These are phyloP conservation scores for Brasilioporus rufonigricans DNA, from an alignment of 768 basidiomycete species.

Conservation along the genomic window DNA sequence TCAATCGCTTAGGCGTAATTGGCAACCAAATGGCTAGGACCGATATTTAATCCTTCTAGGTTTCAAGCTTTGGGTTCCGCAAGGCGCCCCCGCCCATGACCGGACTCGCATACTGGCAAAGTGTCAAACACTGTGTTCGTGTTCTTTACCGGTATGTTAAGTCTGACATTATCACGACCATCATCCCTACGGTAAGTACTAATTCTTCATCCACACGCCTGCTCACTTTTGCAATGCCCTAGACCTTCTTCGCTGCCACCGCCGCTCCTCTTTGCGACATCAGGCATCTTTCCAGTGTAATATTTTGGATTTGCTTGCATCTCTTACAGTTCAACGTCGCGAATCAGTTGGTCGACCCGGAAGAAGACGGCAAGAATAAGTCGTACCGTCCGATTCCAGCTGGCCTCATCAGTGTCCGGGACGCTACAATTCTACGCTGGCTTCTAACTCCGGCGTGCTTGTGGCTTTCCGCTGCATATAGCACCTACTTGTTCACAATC, in stretches of 20 bases:
- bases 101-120: conserved; percentile 6
- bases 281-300: conserved; percentile 23
- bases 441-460: conserved; percentile 35
- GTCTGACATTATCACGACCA: conserved; percentile 24
- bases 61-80: not conserved
- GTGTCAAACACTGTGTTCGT: conserved; percentile 5
- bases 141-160: conserved; percentile 27
- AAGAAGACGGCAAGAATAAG: conserved; percentile 45
- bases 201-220: not conserved
- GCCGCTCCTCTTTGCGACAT: conserved; percentile 32
- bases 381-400: conserved; percentile 46
- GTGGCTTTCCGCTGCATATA: conserved; percentile 34
- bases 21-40: not conserved
- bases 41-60: conserved; percentile 20
- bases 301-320: conserved; percentile 48
- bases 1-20: conserved; percentile 9
- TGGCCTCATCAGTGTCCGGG: conserved; percentile 37
- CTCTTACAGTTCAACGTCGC: conserved; percentile 43
- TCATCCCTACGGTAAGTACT: conserved; percentile 26
- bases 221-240: not conserved
- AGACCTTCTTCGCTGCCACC: conserved; percentile 36
- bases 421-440: conserved; percentile 39
- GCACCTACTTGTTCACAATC: conserved; percentile 31
- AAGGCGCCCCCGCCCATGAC: conserved; percentile 16
- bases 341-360: conserved; percentile 41